Conservation (phyloP, 2,329 filamentous ascomycete species). For the Pyrenochaeta sp. region DNA sequence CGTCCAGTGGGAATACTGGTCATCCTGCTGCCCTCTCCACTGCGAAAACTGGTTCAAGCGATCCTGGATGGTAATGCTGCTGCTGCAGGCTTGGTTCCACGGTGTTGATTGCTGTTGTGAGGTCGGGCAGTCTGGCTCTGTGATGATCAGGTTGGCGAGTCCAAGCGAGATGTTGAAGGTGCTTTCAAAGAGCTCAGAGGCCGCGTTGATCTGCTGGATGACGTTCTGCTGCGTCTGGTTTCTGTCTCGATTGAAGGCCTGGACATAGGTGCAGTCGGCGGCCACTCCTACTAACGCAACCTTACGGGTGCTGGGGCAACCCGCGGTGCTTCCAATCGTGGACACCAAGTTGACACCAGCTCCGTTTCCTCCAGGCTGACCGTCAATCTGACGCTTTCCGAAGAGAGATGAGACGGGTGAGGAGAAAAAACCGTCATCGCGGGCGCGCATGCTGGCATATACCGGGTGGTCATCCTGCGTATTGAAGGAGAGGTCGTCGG, state of each 20-base stretch:
- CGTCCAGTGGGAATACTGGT: conserved; percentile 93
- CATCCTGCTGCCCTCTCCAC: conserved; percentile 81
- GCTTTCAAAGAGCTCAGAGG: conserved; percentile 85
- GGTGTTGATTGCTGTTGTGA: conserved; percentile 71
- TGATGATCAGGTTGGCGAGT: conserved; percentile 84
- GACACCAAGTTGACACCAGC: conserved; percentile 79
- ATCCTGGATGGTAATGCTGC: conserved; percentile 70
- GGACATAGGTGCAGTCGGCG: conserved; percentile 89
- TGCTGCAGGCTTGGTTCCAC: conserved; percentile 83
- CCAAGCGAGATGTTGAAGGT: conserved; percentile 96
- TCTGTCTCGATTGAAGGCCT: conserved; percentile 75
- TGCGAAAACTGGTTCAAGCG: conserved; percentile 87
- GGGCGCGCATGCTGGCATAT: conserved; percentile 61
- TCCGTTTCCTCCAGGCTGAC: conserved; percentile 74
- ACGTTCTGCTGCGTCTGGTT: conserved; percentile 76
- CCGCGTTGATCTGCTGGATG: conserved; percentile 83
- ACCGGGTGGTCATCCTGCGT: conserved; percentile 74
- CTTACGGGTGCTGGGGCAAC: conserved; percentile 88
- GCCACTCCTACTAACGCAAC: conserved; percentile 92
- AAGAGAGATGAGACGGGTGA: conserved; percentile 75
- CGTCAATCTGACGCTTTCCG: conserved; percentile 73
- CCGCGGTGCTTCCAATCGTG: conserved; percentile 82
- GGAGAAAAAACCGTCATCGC: conserved; percentile 59
- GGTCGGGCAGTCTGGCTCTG: conserved; percentile 76
- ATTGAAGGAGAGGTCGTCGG: conserved; percentile 85